These are phyloP conservation scores for Pelargonium australe DNA, from an alignment of 441 rosid species.

Conservation along the genomic window DNA sequence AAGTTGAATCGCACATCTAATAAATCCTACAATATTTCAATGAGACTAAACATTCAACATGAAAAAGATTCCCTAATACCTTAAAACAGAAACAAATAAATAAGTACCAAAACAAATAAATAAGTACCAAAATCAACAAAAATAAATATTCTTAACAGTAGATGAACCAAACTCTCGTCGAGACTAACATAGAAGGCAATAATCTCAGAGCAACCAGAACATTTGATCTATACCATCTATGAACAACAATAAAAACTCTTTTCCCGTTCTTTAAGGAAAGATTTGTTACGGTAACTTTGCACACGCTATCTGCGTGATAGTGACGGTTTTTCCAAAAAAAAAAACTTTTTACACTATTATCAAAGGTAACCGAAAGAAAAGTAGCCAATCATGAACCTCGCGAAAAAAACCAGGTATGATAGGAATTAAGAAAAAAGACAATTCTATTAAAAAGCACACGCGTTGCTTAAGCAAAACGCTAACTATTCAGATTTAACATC, in stretches of 20 bases:
- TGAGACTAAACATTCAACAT: not conserved
- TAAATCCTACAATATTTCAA: not conserved
- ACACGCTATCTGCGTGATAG: not conserved
- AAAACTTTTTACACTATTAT: not conserved
- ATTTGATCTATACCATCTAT: not conserved
- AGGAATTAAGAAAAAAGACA: not conserved
- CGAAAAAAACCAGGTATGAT: not conserved
- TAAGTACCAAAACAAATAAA: not conserved
- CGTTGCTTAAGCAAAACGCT: not conserved
- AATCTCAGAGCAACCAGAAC: not conserved
- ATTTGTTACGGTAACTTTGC: not conserved
- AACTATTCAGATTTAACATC: not conserved
- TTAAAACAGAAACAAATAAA: not conserved
- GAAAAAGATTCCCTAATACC: not conserved
- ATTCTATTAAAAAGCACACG: not conserved
- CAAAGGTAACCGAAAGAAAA: not conserved
- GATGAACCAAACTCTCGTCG: not conserved
- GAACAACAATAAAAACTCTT: not conserved
- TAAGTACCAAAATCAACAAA: not conserved
- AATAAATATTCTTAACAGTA: not conserved
- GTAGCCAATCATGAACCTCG: not conserved
- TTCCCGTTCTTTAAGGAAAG: not conserved
- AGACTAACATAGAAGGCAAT: conserved; percentile 1
- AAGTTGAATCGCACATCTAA: too few species aligned
- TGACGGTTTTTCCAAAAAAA: not conserved